Percentiles rank a stretch among this genome's conserved stretches.
Evolutionary conservation across 148 eudicot species (phyloP).

Genomic region (Silene uniflora): DNA sequence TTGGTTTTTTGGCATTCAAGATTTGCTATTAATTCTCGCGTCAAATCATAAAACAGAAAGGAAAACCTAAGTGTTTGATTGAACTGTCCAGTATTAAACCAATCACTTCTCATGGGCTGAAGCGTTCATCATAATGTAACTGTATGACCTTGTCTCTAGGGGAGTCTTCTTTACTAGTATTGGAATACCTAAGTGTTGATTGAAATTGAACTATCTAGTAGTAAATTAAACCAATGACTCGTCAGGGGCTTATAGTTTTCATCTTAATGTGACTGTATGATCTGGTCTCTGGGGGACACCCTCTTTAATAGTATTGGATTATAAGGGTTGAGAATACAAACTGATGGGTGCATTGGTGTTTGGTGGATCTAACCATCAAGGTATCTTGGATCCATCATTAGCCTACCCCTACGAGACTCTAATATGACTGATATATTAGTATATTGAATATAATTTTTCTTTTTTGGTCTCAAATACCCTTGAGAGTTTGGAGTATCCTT

Average conservation of each 20-base stretch:
- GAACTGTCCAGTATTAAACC: not conserved
- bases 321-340: not conserved
- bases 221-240: not conserved
- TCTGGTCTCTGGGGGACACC: not conserved
- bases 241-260: not conserved
- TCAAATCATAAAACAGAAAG: not conserved
- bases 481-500: not conserved
- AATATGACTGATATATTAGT: no score
- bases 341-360: no score
- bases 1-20: not conserved
- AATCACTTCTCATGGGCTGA: not conserved
- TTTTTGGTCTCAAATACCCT: no score
- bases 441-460: no score
- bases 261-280: not conserved
- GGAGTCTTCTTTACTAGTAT: not conserved
- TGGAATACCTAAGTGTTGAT: not conserved
- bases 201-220: not conserved
- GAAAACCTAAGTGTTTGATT: not conserved
- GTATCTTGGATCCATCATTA: not conserved
- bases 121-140: not conserved
- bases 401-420: not conserved
- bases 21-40: not conserved
- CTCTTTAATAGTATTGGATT: slow-evolving; percentile 1
- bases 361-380: not conserved
- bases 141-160: not conserved